phyloP scores from a whole-genome alignment of 257 asterid species.

The Fraxinus quadrangulata region DNA sequence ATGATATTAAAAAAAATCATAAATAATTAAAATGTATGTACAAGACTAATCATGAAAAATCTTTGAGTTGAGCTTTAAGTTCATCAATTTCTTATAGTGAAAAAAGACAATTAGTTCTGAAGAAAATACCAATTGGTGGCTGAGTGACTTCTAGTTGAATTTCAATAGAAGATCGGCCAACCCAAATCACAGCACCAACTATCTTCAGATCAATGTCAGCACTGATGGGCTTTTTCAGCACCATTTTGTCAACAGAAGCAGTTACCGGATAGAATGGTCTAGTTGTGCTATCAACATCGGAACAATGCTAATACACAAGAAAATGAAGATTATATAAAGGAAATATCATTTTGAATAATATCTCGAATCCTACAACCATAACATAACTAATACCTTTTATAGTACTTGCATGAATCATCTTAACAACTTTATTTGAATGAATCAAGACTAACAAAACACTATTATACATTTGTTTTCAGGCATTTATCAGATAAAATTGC shows the following conservation, averaged over 20 bases:
- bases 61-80: not conserved
- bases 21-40: not conserved
- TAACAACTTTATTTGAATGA: not conserved
- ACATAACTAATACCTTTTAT: not conserved
- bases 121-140: constrained; percentile 58
- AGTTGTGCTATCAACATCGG: constrained; percentile 82
- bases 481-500: not conserved
- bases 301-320: constrained; percentile 67
- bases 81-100: not conserved
- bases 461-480: not conserved
- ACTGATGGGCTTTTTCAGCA: constrained; percentile 82
- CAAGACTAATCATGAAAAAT: not conserved
- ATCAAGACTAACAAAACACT: not conserved
- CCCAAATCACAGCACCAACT: constrained; percentile 93
- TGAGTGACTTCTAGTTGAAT: constrained; percentile 88
- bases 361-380: constrained; percentile 19
- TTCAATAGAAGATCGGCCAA: constrained; percentile 92
- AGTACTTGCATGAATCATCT: not conserved
- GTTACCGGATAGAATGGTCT: constrained; percentile 81
- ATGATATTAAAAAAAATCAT: not conserved
- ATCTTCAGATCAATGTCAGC: constrained; percentile 76
- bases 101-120: constrained; percentile 3
- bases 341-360: constrained; percentile 7
- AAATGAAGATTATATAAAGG: constrained; percentile 11
- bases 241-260: constrained; percentile 94